Evolutionary conservation across 2,329 filamentous ascomycete species (phyloP), one percentile per base, ranked within the genome.

Genomic region (Zymoseptoria pseudotritici): DNA sequence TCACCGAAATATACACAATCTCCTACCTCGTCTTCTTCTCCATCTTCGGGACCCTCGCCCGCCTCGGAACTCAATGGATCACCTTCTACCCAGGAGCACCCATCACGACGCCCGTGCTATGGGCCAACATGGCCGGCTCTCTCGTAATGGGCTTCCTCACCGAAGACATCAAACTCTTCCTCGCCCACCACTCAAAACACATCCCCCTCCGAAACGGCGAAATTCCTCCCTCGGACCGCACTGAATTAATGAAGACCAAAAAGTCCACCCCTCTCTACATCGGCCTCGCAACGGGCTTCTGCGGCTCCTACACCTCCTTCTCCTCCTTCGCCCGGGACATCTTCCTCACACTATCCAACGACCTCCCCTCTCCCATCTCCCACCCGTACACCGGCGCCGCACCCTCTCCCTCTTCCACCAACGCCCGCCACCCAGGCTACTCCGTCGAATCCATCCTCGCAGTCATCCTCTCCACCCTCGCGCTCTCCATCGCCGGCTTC

Each of bases 241-340:
- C 69, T 0, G 67, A 71, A 6, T 73, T 77, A 53, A 64, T 61
- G 6, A 78, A 86, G 69, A 80, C 73, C 24, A 96, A 96, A 72
- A 96, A 95, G 77, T 89, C 89, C 0, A 88, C 96, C 26, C 92
- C 93, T 0, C 79, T 96, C 0, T 96, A 95, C 71, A 88, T 96
- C 60, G 92, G 89, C 55, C 83, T 97, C 5, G 84, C 90, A 0
- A 96, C 89, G 0, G 93, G 89, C 10, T 94, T 94, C 73, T 96
- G 91, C 69, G 90, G 93, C 63, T 92, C 89, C 65, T 90, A 94
- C 69, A 97, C 92, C 0, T 92, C 88, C 9, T 96, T 96, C 74
- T 96, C 91, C 0, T 86, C 87, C 20, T 95, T 96, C 71, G 86
- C 92, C 53, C 83, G 89, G 6, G 92, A 96, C 68, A 76, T 82